Evolutionary conservation across 768 basidiomycete genomes (phyloP).

Genomic region (Mycena latifolia): DNA sequence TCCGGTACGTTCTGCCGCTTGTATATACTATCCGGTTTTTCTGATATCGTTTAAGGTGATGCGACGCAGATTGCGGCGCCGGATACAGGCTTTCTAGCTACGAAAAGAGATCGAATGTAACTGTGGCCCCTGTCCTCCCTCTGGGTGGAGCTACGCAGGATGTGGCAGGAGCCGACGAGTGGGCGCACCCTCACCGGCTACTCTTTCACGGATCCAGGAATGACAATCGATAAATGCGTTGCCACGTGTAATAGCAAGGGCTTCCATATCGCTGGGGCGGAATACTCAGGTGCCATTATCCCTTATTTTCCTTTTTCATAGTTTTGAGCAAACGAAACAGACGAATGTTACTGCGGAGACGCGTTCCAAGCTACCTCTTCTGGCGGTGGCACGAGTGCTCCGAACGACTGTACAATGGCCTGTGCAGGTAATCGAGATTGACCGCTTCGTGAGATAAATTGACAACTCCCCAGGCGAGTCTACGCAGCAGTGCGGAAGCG

Average conservation of each 20-base stretch:
- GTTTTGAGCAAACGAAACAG: neutral
- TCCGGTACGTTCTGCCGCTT: neutral
- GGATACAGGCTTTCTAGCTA: conserved; percentile 19
- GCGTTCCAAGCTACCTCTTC: conserved; percentile 17
- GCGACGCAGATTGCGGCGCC: conserved; percentile 28
- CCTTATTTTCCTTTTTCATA: neutral
- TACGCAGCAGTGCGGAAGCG: conserved; percentile 16
- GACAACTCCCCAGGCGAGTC: conserved; percentile 18
- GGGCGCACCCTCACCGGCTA: conserved; percentile 29
- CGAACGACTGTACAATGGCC: conserved; percentile 18
- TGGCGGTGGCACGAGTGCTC: conserved; percentile 13
- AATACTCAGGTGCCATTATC: conserved; percentile 12
- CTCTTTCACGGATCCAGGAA: conserved; percentile 19
- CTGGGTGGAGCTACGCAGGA: conserved; percentile 30
- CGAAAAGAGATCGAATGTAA: conserved; percentile 9
- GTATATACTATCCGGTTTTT: neutral
- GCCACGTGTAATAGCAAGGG: conserved; percentile 24
- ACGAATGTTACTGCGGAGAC: conserved; percentile 28
- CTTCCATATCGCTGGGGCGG: conserved; percentile 26
- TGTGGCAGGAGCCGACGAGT: conserved; percentile 18
- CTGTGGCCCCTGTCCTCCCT: conserved; percentile 25
- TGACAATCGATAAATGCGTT: conserved; percentile 31
- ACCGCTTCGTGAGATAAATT: neutral
- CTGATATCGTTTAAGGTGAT: conserved; percentile 15
- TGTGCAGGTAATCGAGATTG: conserved; percentile 13